A percentile compares a stretch with the other conserved stretches of the same genome.
These are phyloP conservation scores for Eucalyptus sp. DNA, from an alignment of 345 rosid species.

Conservation along the genomic window DNA sequence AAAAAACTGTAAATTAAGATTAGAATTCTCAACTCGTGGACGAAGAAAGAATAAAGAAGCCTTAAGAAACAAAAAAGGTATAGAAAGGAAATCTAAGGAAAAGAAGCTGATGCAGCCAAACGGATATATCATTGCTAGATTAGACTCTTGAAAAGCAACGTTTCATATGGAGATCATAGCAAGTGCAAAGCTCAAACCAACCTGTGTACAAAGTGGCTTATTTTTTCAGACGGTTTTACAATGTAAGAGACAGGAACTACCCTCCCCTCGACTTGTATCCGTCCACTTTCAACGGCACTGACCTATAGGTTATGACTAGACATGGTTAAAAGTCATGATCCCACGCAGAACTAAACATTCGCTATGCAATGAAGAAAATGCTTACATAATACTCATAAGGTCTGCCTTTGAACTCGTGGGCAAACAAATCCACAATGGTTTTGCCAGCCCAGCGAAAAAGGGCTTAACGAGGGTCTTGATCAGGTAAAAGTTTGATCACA, in stretches of 20 bases:
- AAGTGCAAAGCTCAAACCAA: not conserved
- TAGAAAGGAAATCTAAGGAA: not conserved
- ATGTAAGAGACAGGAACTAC: constrained; percentile 61
- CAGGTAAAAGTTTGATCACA: not conserved
- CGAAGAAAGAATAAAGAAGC: not conserved
- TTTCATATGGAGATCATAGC: not conserved
- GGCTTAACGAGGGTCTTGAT: not conserved
- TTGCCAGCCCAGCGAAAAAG: constrained; percentile 65
- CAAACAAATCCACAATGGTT: constrained; percentile 77
- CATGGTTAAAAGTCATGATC: not conserved
- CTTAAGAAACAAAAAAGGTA: not conserved
- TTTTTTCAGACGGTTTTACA: constrained; percentile 71
- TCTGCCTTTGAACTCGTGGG: constrained; percentile 82
- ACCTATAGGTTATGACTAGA: constrained; percentile 20
- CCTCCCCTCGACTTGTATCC: constrained; percentile 80
- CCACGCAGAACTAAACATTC: not conserved
- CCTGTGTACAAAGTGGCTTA: constrained; percentile 91
- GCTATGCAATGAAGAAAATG: not conserved
- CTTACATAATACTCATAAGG: constrained; percentile 75
- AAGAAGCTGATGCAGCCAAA: not conserved
- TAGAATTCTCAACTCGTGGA: not conserved
- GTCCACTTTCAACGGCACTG: constrained; percentile 71
- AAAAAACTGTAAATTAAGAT: not conserved
- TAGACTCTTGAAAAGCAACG: not conserved
- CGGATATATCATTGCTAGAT: not conserved